Evolutionary conservation across 2,329 filamentous ascomycete species (phyloP), one percentile per base, ranked within the genome.

Genomic region (Fusarium compactum): DNA sequence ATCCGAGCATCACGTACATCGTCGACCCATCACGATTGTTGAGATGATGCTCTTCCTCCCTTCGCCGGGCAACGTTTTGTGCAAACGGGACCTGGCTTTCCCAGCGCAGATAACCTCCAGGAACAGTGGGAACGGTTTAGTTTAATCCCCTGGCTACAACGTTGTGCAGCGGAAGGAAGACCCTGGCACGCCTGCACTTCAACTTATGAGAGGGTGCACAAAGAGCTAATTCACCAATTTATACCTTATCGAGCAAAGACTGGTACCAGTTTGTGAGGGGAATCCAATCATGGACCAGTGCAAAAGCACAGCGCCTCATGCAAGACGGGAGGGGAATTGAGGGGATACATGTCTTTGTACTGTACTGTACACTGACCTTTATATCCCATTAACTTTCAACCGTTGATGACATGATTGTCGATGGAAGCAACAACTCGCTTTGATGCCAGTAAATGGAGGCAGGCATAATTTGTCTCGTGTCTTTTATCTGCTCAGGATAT

Each of bases 221-320:
- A 70, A 55, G 25, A 65, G 44, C n/a, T 44, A 64, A 27, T 52
- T 60, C 38, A 65, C 53, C 54, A n/a, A 58, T 58, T 71, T 47
- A 69, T 71, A 62, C 67, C 63, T 69, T 69, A 70, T 70, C 67
- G 44, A 71, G 67, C 55, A 65, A 71, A 53, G 51, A 20, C 53
- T 32, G 62, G 62, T 67, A 58, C 47, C 62, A 51, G 60, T 32
- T 44, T 55, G 55, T 63, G 63, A 68, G 65, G 63, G 65, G 44
- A 46, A 57, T 52, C 62, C 67, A 69, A 71, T 71, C 67, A 71
- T 52, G 40, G 32, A 34, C 20, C 67, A 67, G 59, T 52, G 62
- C 67, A 70, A 53, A 53, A 61, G 57, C 41, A 67, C 40, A 70
- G 52, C 67, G 59, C 47, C 52, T 70, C 63, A 70, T 70, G 67